Base-by-base conservation (phyloP, 139 green algal genomes). In the Microglena sp. region DNA sequence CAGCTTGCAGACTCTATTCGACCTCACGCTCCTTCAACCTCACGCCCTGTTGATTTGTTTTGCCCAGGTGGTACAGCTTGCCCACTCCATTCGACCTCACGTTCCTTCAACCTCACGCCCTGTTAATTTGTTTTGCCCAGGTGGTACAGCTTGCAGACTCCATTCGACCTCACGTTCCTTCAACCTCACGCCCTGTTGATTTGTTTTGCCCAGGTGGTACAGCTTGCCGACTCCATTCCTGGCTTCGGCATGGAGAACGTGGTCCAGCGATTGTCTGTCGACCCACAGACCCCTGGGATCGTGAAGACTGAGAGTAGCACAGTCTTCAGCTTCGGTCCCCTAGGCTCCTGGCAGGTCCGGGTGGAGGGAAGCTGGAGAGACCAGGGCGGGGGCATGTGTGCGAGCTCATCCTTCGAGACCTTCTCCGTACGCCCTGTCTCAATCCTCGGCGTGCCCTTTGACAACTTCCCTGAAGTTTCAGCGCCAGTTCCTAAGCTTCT, bases 131-230 rank as follows among this genome's bases (percentile, higher is more conserved):
- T 53, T 18, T 18, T 53, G 21, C 18, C 1, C 68, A 74, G 64
- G n/a, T 77, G 5, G 57, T 72, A 32, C 70, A 77, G 35, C 7
- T 77, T 7, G 64, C 64, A 2, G 70, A 71, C 56, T n/a, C n/a
- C n/a, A n/a, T n/a, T n/a, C n/a, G n/a, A n/a, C n/a, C n/a, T n/a
- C n/a, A n/a, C n/a, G n/a, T n/a, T n/a, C n/a, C n/a, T n/a, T n/a
- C n/a, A n/a, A n/a, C n/a, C n/a, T n/a, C n/a, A n/a, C n/a, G n/a
- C n/a, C n/a, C n/a, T n/a, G n/a, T n/a, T n/a, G n/a, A n/a, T n/a
- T n/a, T n/a, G n/a, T n/a, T n/a, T n/a, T n/a, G n/a, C n/a, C n/a
- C n/a, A n/a, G n/a, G n/a, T n/a, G n/a, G n/a, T n/a, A n/a, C n/a
- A n/a, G n/a, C n/a, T n/a, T n/a, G n/a, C n/a, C n/a, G n/a, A n/a